Conservation (phyloP, 768 basidiomycete species). For the Mycena haematopus region DNA sequence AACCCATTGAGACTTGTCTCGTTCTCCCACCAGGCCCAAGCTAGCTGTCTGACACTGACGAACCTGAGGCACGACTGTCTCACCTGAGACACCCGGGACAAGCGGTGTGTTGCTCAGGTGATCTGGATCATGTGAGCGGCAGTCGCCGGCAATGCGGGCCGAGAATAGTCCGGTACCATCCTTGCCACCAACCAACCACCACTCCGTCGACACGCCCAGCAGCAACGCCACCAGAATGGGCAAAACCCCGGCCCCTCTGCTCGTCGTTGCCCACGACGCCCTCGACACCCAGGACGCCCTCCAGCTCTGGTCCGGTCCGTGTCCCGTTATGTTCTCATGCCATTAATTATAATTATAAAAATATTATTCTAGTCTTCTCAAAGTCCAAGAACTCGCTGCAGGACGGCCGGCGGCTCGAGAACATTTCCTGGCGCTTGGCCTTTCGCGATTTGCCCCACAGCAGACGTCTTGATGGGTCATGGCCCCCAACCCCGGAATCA, state of each 20-base stretch:
- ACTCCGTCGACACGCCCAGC: background rate
- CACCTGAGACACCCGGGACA: too few relatives aligned
- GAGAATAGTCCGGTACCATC: too few relatives aligned
- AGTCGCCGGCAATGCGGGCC: too few relatives aligned
- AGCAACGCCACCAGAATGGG: background rate
- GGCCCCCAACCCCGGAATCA: conserved; percentile 36
- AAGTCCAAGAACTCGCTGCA: conserved; percentile 82
- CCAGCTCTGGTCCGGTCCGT: conserved; percentile 64
- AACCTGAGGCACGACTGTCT: too few relatives aligned
- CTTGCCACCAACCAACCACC: conserved; percentile 7
- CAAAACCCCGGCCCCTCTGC: conserved; percentile 58
- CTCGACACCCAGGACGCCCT: conserved; percentile 74
- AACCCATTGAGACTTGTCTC: too few relatives aligned
- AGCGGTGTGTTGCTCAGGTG: background rate
- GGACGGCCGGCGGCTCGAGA: conserved; percentile 84
- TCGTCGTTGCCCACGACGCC: conserved; percentile 69
- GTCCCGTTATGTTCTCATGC: conserved; percentile 28
- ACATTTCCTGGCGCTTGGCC: conserved; percentile 89
- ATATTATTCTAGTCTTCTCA: conserved; percentile 69
- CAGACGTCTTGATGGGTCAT: conserved; percentile 33
- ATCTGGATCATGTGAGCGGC: too few relatives aligned
- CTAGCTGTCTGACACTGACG: too few relatives aligned
- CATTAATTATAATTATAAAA: background rate
- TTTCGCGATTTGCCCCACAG: conserved; percentile 53
- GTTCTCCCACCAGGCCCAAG: too few relatives aligned